Conservation (phyloP, 106 monocot species). For the Phalaenopsis aphrodite region DNA sequence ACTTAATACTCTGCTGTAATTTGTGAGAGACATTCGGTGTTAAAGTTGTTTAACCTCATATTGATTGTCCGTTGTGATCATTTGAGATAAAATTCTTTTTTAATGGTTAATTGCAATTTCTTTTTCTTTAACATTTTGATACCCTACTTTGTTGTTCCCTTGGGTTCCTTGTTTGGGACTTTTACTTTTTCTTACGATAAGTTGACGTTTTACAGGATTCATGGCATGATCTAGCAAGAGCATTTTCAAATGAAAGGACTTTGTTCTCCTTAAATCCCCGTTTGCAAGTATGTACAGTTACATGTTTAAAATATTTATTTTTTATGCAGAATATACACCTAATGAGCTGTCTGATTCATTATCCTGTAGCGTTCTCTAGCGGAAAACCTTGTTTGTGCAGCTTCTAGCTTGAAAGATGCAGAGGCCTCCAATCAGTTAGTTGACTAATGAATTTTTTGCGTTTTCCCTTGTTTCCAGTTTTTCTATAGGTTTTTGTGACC, state of each 20-base stretch:
- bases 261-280: conserved; percentile 58
- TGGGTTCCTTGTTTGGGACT: background rate
- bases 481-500: background rate
- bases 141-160: background rate
- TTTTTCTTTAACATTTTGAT: background rate
- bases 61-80: background rate
- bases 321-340: conserved; percentile 3
- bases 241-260: conserved; percentile 73
- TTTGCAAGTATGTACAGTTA: conserved; percentile 51
- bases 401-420: conserved; percentile 59
- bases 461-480: background rate
- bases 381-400: conserved; percentile 75
- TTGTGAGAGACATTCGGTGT: background rate
- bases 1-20: background rate
- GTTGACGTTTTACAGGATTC: conserved; percentile 41
- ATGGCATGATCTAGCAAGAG: conserved; percentile 78
- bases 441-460: conserved; percentile 8
- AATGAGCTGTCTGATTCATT: conserved; percentile 3
- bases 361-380: conserved; percentile 77
- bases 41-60: background rate
- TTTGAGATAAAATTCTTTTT: background rate
- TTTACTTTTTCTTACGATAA: background rate
- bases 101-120: background rate
- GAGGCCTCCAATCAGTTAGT: conserved; percentile 68
- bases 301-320: background rate